Evolutionary conservation across 202 grass and related monocot genomes (phyloP), one percentile per base, ranked within the genome.

Genomic region (Tripidium arundinaceum): DNA sequence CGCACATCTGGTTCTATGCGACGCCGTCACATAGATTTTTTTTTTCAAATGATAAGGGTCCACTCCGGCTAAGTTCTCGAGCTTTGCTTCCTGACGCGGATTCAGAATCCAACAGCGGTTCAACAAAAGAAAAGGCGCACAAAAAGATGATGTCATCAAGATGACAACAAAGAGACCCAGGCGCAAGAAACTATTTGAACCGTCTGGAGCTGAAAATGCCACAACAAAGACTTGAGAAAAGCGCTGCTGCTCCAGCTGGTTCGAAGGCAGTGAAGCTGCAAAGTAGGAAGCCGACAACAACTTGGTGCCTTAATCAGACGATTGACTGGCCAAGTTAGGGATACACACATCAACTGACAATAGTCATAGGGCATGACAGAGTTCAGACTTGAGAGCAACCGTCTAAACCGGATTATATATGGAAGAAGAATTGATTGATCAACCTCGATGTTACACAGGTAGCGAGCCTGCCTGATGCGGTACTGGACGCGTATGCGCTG

Each of bases 11-110:
- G n/a, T n/a, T n/a, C n/a, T n/a, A n/a, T n/a, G n/a, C n/a, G n/a
- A n/a, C n/a, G n/a, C n/a, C n/a, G n/a, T n/a, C n/a, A n/a, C n/a
- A n/a, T n/a, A n/a, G n/a, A n/a, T n/a, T n/a, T n/a, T n/a, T n/a
- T n/a, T n/a, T n/a, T n/a, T n/a, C n/a, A n/a, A n/a, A n/a, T n/a
- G n/a, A n/a, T 60, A 98, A 94, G 79, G 95, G 95, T 31, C 95
- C 94, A 79, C 92, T 98, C 62, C 90, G 95, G 59, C 54, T 98
- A 87, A 98, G 95, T 76, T 89, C 72, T 84, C 84, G 85, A 76
- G 95, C 90, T 40, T 83, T 98, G 61, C 92, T 94, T 46, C 95
- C 95, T 25, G 79, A 94, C 63, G 78, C 49, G 70, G 79, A 90
- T 62, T 77, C 63, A 70, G 94, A 94, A 85, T 76, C 85, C 26